Percentiles rank a stretch among this genome's conserved stretches.
Evolutionary conservation across 805 yeast genomes (phyloP).

Genomic region (Candida lessepsii): DNA sequence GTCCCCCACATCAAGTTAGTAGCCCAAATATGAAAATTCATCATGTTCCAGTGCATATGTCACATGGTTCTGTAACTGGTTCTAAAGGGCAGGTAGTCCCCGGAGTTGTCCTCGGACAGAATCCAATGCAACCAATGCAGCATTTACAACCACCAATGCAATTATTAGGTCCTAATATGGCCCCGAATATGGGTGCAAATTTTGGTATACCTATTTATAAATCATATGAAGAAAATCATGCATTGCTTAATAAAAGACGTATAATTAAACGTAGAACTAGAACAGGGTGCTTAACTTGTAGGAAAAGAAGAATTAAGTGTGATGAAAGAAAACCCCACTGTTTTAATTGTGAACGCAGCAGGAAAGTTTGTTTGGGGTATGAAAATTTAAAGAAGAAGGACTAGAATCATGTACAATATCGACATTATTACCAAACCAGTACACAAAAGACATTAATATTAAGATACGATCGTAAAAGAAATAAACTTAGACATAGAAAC

Average conservation of each 20-base stretch:
- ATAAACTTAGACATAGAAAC: too few species aligned
- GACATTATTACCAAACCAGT: too few species aligned
- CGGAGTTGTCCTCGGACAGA: slow-evolving; percentile 1
- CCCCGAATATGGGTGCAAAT: slow-evolving; percentile 6
- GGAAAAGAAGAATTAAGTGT: slow-evolving; percentile 70
- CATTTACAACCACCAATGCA: slow-evolving; percentile 7
- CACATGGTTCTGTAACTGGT: not conserved
- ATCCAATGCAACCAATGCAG: slow-evolving; percentile 1
- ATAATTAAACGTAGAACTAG: slow-evolving; percentile 61
- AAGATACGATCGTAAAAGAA: too few species aligned
- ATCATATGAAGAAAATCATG: slow-evolving; percentile 17
- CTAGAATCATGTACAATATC: not conserved
- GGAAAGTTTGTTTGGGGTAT: slow-evolving; percentile 68
- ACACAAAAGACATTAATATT: too few species aligned
- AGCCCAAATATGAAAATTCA: slow-evolving; percentile 2
- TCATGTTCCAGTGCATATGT: slow-evolving; percentile 1
- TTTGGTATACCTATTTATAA: slow-evolving; percentile 11
- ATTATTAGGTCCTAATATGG: not conserved
- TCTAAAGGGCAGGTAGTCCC: not conserved
- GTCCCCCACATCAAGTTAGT: not conserved
- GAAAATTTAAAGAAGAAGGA: slow-evolving; percentile 27
- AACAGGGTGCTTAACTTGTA: slow-evolving; percentile 75
- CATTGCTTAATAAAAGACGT: slow-evolving; percentile 30
- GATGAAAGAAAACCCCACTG: slow-evolving; percentile 74
- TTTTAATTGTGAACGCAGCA: slow-evolving; percentile 62